Evolutionary conservation across 2,329 filamentous ascomycete genomes (phyloP).

Genomic region (Stemphylium vesicarium): DNA sequence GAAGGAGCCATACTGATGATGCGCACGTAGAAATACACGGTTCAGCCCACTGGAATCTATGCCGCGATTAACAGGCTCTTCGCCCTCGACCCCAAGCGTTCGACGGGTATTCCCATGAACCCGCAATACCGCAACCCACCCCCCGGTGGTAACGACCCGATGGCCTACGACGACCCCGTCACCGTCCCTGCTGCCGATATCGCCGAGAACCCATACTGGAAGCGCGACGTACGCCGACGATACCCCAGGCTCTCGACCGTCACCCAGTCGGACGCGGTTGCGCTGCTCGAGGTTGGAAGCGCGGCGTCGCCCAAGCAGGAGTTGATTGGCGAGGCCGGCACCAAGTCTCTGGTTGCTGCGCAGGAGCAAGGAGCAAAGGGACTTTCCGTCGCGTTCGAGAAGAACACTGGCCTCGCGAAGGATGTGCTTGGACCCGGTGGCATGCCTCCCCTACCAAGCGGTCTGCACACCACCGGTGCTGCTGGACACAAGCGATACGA

Average conservation of each 20-base stretch:
- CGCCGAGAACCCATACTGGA: constrained; percentile 95
- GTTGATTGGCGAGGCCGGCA: constrained; percentile 74
- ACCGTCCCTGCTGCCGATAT: constrained; percentile 85
- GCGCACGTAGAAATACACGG: constrained; percentile 82
- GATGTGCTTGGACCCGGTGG: constrained; percentile 75
- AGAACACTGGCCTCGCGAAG: constrained; percentile 60
- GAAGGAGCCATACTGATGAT: constrained; percentile 19
- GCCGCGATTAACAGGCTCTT: constrained; percentile 78
- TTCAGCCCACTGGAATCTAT: constrained; percentile 90
- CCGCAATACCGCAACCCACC: constrained; percentile 88
- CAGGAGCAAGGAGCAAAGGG: constrained; percentile 75
- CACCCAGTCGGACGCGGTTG: constrained; percentile 83
- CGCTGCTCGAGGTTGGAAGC: constrained; percentile 83
- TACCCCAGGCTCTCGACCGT: constrained; percentile 84
- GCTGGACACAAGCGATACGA: constrained; percentile 74
- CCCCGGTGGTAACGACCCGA: constrained; percentile 74
- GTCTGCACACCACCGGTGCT: constrained; percentile 61
- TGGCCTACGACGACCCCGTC: constrained; percentile 79
- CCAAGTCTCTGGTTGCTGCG: constrained; percentile 75
- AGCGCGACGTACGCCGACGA: constrained; percentile 82
- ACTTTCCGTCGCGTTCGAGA: constrained; percentile 75
- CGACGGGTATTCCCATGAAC: constrained; percentile 91
- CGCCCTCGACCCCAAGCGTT: constrained; percentile 85
- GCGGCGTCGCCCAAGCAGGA: constrained; percentile 81
- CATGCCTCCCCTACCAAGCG: constrained; percentile 83